Base-by-base conservation (phyloP, 2,329 filamentous ascomycete genomes). In the Penicillium expansum region DNA sequence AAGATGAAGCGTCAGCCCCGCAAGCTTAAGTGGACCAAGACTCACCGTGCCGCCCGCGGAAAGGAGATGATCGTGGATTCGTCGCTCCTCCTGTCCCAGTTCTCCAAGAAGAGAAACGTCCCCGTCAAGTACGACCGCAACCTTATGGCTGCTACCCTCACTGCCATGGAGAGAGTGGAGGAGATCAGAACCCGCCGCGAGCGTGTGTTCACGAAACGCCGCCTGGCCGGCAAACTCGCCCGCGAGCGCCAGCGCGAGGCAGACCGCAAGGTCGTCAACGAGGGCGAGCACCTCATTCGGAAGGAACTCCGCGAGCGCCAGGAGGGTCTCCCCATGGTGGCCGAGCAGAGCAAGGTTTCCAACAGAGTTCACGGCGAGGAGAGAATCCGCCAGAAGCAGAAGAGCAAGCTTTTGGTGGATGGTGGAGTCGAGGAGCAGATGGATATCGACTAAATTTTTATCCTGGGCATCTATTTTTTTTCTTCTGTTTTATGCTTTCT, bases 1-100 rank as follows among this genome's bases (percentile, higher is more conserved):
- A 94, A 95, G 80, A 96, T 96, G 91, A 96, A 96, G 89, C 88
- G 94, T 66, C 97, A 97, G 79, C 92, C 93, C 35, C 87, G 93
- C 74, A 96, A 97, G 78, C 85, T 97, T 68, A 94, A 92, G 78
- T 97, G 93, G 94, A 97, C 93, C 61, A 96, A 97, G 82, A 87
- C 91, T 51, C 93, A 92, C 83, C 89, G 92, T 71, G 88, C 88
- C 73, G 85, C 88, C 18, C 88, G 89, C 56, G 91, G 91, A 79
- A 95, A 92, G 80, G 84, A 86, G 76, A 87, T 96, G 91, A 90
- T 90, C 56, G 92, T 97, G 77, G 94, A 99, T 82, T 89, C 86
- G 69, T 96, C 93, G 32, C 87, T 99, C 59, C 69, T 79, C 24
- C 71, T 79, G 18, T 76, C 74, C 35, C 89, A 91, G 71, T 96